A percentile compares a stretch with the other conserved stretches of the same genome.
Evolutionary conservation across 2,329 filamentous ascomycete genomes (phyloP).

Genomic region (Teratosphaeria zuluensis): DNA sequence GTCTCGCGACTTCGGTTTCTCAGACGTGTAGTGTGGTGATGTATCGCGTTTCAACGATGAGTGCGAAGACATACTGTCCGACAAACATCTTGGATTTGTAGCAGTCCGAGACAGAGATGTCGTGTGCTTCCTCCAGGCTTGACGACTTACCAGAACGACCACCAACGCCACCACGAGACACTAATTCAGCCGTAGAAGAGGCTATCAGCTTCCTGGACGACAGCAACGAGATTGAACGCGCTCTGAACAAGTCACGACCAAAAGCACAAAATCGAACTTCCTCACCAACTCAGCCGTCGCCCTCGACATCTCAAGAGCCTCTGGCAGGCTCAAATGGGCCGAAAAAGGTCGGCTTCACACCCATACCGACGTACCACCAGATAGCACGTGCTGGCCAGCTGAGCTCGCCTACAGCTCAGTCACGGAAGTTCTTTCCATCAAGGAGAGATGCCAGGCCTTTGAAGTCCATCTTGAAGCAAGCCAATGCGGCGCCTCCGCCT

Average conservation of each 20-base stretch:
- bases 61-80: not conserved
- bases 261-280: not conserved
- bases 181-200: conserved; percentile 28
- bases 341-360: conserved; percentile 56
- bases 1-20: not conserved
- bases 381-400: conserved; percentile 14
- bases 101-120: conserved; percentile 3
- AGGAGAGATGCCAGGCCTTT: conserved; percentile 45
- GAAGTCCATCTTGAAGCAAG: conserved; percentile 77
- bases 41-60: not conserved
- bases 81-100: not conserved
- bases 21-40: not conserved
- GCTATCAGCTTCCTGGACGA: conserved; percentile 36
- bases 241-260: not conserved
- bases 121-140: conserved; percentile 26
- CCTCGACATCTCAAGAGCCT: not conserved
- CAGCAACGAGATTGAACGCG: conserved; percentile 17
- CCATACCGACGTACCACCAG: conserved; percentile 43
- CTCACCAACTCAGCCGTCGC: not conserved
- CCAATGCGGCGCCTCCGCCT: conserved; percentile 30
- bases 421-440: conserved; percentile 29
- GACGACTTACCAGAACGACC: conserved; percentile 42
- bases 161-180: conserved; percentile 46
- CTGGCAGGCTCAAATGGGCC: conserved; percentile 25
- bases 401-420: conserved; percentile 36